Evolutionary conservation across 2,329 filamentous ascomycete genomes (phyloP).

Genomic region (Fusarium sp.): DNA sequence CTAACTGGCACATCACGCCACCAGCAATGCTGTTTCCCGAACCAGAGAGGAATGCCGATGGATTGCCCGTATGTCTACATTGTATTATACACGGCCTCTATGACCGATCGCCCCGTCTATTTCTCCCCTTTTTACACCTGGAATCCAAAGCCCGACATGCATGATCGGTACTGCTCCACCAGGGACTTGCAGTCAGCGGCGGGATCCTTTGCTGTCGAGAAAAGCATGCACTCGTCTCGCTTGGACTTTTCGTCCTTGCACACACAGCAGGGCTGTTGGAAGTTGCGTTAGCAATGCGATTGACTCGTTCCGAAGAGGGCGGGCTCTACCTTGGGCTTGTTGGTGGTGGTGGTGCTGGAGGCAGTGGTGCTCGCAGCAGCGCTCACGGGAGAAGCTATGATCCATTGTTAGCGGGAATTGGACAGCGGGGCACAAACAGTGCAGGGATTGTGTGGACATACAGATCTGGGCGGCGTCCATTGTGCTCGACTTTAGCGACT

Average conservation of each 20-base stretch:
- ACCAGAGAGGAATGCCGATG: conserved; percentile 43
- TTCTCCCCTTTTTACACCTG: conserved; percentile 64
- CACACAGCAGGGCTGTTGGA: conserved; percentile 90
- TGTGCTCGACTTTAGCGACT: conserved; percentile 34
- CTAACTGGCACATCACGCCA: conserved; percentile 41
- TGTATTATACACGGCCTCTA: conserved; percentile 46
- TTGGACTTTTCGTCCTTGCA: conserved; percentile 95
- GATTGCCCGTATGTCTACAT: conserved; percentile 46
- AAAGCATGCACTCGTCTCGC: conserved; percentile 99
- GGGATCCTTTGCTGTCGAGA: conserved; percentile 88
- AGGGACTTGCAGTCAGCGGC: conserved; percentile 86
- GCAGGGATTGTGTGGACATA: conserved; percentile 36
- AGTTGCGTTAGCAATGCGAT: conserved; percentile 25
- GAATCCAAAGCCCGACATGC: conserved; percentile 96
- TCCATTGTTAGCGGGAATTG: conserved; percentile 17
- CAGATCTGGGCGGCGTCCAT: conserved; percentile 53
- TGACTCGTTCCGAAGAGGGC: conserved; percentile 47
- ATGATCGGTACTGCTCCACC: conserved; percentile 88
- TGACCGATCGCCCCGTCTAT: conserved; percentile 16
- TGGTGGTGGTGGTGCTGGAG: conserved; percentile 41
- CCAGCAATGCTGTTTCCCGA: conserved; percentile 3
- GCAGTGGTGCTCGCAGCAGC: conserved; percentile 51
- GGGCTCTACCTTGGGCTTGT: conserved; percentile 62
- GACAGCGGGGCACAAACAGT: background rate
- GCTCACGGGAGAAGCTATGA: conserved; percentile 39